Evolutionary conservation across 352 stramenopile genomes (phyloP), one percentile per base, ranked within the genome.

Genomic region (Pythium rhizo-oryzae): DNA sequence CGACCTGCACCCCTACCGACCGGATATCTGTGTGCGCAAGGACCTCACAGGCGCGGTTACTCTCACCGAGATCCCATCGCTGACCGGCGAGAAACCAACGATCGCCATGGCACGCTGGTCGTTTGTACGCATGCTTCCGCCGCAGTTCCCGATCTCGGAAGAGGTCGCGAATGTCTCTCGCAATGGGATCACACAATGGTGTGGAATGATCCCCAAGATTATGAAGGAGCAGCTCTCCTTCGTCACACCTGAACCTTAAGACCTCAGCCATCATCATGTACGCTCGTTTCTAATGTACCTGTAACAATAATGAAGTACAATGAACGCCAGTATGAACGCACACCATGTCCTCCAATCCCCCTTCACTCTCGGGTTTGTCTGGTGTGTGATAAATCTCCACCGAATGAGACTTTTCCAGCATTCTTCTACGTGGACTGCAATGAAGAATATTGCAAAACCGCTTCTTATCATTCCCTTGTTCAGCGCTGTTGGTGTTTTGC

Each of bases 1-100:
- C 51, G 65, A 71, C 13, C 16, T 71, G 49, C 65, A 67, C 39
- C 58, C 65, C 37, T 67, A 71, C n/a, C 33, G 59, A 18, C 47
- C 59, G 16, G 47, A 57, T 12, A 9, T 58, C 0, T 69, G 62
- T 21, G 13, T 59, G 15, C 23, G 28, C 1, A 62, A 62, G n/a
- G 53, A 69, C 3, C 18, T 62, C 39, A 62, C 62, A 2, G 21
- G 7, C 18, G 59, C 59, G 1, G 21, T 65, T 0, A 49, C 25
- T 21, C 11, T 65, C 5, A 23, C n/a, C 21, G 59, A 65, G 24
- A 18, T 65, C 19, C 30, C 46, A n/a, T 64, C 58, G 28, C 9
- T 15, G 19, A 47, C 46, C 1, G 47, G 25, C 8, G 59, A 30
- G 16, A 59, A 59, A 18, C 59, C 59, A 15, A 56, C 25, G 18